These are phyloP conservation scores for Citrus maxima DNA, from an alignment of 345 rosid genomes.

Conservation along the genomic window DNA sequence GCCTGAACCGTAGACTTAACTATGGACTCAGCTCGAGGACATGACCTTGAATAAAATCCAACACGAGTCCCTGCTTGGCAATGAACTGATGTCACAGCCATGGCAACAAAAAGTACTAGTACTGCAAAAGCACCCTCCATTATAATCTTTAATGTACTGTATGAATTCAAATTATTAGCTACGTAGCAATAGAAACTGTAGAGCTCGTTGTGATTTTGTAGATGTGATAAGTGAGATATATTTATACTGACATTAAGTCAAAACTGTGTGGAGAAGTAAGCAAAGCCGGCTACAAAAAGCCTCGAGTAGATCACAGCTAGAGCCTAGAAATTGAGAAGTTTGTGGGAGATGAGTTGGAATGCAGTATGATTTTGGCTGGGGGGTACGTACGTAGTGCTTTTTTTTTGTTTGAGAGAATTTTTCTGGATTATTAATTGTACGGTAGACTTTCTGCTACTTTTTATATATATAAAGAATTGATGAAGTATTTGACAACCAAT, in stretches of 20 bases:
- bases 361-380: neutral
- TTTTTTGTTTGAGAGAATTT: neutral
- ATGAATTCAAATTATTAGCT: neutral
- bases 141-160: neutral
- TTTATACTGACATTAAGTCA: neutral
- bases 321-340: neutral
- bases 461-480: neutral
- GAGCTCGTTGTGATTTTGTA: neutral
- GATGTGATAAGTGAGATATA: neutral
- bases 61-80: slow-evolving; percentile 25
- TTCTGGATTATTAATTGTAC: neutral
- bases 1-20: slow-evolving; percentile 31
- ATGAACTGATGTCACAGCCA: slow-evolving; percentile 13
- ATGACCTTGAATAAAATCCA: slow-evolving; percentile 37
- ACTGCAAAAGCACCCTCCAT: neutral
- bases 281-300: neutral
- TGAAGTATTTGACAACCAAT: neutral
- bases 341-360: neutral
- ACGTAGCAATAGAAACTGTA: too few relatives aligned
- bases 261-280: neutral
- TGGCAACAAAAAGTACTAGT: neutral
- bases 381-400: neutral
- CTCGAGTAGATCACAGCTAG: neutral
- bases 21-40: slow-evolving; percentile 47
- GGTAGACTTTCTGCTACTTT: neutral